A percentile compares a stretch with the other conserved stretches of the same genome.
Conservation (phyloP, 345 rosid species). For the Pistacia vera region DNA sequence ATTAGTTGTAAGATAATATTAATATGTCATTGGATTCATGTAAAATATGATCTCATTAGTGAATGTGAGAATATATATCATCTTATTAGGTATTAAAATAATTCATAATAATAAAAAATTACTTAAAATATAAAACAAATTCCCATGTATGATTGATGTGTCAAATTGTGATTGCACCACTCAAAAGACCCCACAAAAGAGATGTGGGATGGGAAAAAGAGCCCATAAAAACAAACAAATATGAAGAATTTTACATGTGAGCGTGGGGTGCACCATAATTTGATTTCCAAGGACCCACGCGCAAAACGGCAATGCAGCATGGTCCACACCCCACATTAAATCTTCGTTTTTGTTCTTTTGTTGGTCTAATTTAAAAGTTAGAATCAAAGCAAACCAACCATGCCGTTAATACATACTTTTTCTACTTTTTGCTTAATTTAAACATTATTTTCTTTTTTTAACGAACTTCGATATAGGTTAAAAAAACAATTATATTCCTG, state of each 20-base stretch:
- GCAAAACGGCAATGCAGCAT: neutral
- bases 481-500: too few species aligned
- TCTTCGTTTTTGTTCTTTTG: neutral
- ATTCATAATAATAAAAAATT: too few species aligned
- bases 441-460: too few species aligned
- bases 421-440: too few species aligned
- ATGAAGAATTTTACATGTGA: neutral
- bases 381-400: neutral
- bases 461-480: too few species aligned
- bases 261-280: conserved; percentile 20
- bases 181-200: neutral
- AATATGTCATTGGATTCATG: too few species aligned
- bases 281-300: conserved; percentile 20
- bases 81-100: too few species aligned
- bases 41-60: too few species aligned
- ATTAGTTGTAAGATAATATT: too few species aligned
- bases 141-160: neutral
- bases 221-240: neutral
- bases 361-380: conserved; percentile 21
- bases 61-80: too few species aligned
- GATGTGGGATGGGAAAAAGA: neutral
- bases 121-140: neutral
- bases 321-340: neutral
- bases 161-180: conserved; percentile 15
- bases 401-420: conserved; percentile 20